Conservation (phyloP, 1,284 basidiomycete species). For the Stereum hirsutum region DNA sequence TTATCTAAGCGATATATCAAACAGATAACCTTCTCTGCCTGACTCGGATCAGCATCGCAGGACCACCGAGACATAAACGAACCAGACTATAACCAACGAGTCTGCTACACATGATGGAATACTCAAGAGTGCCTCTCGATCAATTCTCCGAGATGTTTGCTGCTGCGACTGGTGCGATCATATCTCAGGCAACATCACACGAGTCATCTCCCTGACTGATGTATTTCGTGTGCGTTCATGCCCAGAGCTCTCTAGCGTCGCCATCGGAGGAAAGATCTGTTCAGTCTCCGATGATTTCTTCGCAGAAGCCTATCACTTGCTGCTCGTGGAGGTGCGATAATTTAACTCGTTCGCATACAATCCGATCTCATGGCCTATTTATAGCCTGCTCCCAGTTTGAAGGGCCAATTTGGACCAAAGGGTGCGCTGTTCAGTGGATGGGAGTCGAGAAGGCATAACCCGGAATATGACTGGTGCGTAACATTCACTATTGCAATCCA, state of each 20-base stretch:
- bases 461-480: conserved; percentile 79
- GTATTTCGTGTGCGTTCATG: neutral
- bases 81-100: no score
- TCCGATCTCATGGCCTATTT: neutral
- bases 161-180: conserved; percentile 45
- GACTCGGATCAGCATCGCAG: no score
- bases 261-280: conserved; percentile 72
- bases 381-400: conserved; percentile 73
- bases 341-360: conserved; percentile 2
- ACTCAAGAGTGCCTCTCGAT: conserved; percentile 38
- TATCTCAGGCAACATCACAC: neutral
- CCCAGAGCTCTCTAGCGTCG: conserved; percentile 83
- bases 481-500: neutral
- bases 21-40: no score
- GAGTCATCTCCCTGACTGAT: neutral
- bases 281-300: conserved; percentile 95
- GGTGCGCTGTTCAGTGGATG: conserved; percentile 94
- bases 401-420: conserved; percentile 94
- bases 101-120: conserved; percentile 32
- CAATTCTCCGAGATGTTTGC: conserved; percentile 45
- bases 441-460: conserved; percentile 90
- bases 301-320: conserved; percentile 76
- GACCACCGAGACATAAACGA: no score
- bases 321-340: conserved; percentile 66
- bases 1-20: no score